Evolutionary conservation across 768 basidiomycete species (phyloP), one percentile per base, ranked within the genome.

Genomic region (Leucogyrophana mollusca): DNA sequence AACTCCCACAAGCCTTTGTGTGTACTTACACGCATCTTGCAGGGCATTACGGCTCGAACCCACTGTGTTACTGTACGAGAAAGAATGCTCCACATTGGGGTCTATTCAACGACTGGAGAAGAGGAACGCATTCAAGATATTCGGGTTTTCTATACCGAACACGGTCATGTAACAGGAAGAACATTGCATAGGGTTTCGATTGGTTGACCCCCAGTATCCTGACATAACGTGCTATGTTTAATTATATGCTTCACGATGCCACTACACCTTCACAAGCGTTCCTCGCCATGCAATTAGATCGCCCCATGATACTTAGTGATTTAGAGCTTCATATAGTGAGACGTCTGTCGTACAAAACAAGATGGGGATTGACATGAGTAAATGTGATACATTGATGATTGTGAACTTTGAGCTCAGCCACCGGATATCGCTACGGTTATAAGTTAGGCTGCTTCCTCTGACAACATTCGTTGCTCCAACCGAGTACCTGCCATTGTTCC

Each of bases 31-130:
- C 27, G 27, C 27, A 30, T 13, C 27, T 34, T 16, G 9, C 13
- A 68, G 66, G 25, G 54, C 61, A 3, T 46, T 66, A 14, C 50
- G 40, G 32, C 48, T 62, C 0, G 56, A 64, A 10, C 59, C 59
- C 7, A 66, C 64, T 4, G 51, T 55, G 20, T 41, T 68, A 18
- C 34, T 66, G 4, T 61, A 64, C 21, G 38, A 30, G 13, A 30
- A 30, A 7, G 27, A 30, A 13, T 30, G 27, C 27, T 7, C 27
- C 27, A 7, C 27, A 7, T 30, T 30, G 13, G 27, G 27, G 6
- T 30, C 27, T 30, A 13, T 30, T 7, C 7, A 30, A 30, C 27
- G 27, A 30, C 13, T 30, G 27, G 34, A 45, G 33, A 5, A 4
- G 47, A 53, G 43, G 23, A 51, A n/a, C 4, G 49, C 34, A 36